Percentiles rank a stretch among this genome's conserved stretches.
phyloP scores from a whole-genome alignment of 202 grass and related monocot species.

The Saccharum hybrid region DNA sequence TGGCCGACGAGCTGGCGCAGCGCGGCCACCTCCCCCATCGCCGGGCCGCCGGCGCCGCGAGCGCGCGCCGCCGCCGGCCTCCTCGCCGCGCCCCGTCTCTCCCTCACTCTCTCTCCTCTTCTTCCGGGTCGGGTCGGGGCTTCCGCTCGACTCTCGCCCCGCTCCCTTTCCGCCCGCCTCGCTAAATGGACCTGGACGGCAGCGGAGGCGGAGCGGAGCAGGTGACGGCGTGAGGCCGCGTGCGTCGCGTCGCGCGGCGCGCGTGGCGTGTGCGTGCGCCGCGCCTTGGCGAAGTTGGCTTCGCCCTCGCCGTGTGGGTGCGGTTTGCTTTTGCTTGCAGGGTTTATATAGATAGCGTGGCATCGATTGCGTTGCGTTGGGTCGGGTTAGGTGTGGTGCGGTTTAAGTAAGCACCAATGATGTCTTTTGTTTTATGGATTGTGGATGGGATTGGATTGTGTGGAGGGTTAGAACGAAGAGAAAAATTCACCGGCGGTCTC shows the following conservation, averaged over 20 bases:
- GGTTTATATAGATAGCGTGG: background rate
- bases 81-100: background rate
- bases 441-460: background rate
- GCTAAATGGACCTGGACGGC: constrained; percentile 10
- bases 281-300: too few species aligned
- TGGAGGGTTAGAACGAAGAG: background rate
- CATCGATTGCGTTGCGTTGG: background rate
- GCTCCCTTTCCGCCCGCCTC: background rate
- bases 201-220: background rate
- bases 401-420: constrained; percentile 44
- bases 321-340: background rate
- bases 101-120: background rate
- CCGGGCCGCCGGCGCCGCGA: constrained; percentile 37
- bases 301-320: background rate
- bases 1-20: constrained; percentile 87
- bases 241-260: constrained; percentile 1
- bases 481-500: too few species aligned
- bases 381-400: constrained; percentile 39
- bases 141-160: constrained; percentile 2
- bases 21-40: constrained; percentile 71
- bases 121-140: background rate
- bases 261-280: background rate
- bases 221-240: constrained; percentile 9
- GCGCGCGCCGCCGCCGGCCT: constrained; percentile 14
- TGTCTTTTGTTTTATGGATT: background rate